phyloP scores from a whole-genome alignment of 495 filamentous ascomycete genomes.

The Penicillium waksmanii region DNA sequence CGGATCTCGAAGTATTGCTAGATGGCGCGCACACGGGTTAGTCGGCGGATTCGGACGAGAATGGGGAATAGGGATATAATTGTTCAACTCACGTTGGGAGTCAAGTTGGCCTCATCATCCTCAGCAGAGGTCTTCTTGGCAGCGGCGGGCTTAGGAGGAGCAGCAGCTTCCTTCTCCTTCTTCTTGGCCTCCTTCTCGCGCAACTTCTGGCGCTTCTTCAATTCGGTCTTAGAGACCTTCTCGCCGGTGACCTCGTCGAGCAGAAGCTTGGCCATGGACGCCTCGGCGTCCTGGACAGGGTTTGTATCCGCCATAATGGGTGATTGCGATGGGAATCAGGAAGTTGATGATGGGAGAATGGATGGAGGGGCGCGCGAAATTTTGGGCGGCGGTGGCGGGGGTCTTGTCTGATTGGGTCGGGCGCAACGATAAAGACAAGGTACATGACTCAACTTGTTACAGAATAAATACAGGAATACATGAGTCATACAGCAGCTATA shows the following conservation, averaged over 20 bases:
- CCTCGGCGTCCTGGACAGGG: constrained; percentile 59
- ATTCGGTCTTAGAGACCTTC: constrained; percentile 81
- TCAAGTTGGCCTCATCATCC: constrained; percentile 75
- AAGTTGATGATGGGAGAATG: constrained; percentile 35
- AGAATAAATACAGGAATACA: not conserved
- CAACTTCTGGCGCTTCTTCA: constrained; percentile 95
- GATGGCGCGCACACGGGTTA: constrained; percentile 17
- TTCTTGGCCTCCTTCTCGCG: constrained; percentile 85
- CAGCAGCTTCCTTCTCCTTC: constrained; percentile 79
- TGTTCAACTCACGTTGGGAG: constrained; percentile 73
- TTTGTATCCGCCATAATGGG: constrained; percentile 51
- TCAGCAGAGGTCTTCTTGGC: constrained; percentile 69
- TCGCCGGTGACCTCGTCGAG: constrained; percentile 86
- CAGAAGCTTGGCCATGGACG: constrained; percentile 72
- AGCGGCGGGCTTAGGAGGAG: constrained; percentile 63
- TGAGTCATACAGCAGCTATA: too few species aligned
- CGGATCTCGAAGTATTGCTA: constrained; percentile 99
- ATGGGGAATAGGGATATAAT: not conserved
- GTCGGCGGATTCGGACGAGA: not conserved
- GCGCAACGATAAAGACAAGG: constrained; percentile 10
- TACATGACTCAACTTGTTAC: constrained; percentile 1
- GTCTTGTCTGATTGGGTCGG: constrained; percentile 35
- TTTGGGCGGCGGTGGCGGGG: constrained; percentile 43
- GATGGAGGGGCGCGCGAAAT: constrained; percentile 35
- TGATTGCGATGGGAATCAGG: constrained; percentile 19